Evolutionary conservation across 371 early-diverging fungal genomes (phyloP).

Genomic region (Aphelidium insulamus): DNA sequence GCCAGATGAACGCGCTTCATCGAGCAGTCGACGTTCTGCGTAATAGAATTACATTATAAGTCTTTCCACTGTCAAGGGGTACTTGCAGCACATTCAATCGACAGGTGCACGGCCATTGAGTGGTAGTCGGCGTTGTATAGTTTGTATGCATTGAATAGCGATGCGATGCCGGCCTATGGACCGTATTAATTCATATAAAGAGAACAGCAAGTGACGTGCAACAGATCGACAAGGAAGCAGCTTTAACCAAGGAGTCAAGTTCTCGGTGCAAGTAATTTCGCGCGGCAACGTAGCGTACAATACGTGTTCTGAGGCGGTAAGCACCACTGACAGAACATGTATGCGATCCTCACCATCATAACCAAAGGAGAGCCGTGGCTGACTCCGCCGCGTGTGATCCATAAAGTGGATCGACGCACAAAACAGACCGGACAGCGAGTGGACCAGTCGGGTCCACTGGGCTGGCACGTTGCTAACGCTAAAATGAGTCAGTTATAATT

Average conservation of each 20-base stretch:
- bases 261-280: conserved; percentile 90
- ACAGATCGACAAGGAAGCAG: conserved; percentile 77
- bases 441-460: conserved; percentile 72
- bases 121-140: conserved; percentile 73
- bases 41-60: no score
- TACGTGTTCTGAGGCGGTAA: background rate
- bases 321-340: background rate
- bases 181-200: background rate
- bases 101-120: conserved; percentile 46
- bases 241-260: conserved; percentile 90
- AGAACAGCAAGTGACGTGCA: conserved; percentile 1
- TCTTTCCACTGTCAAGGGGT: conserved; percentile 15
- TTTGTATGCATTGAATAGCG: conserved; percentile 61
- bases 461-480: no score
- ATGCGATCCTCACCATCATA: conserved; percentile 6
- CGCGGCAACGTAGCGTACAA: background rate
- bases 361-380: conserved; percentile 41
- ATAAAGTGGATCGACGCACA: conserved; percentile 89
- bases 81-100: conserved; percentile 16
- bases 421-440: conserved; percentile 73
- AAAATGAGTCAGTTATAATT: no score
- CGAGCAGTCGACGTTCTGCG: no score
- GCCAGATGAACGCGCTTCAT: no score
- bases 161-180: conserved; percentile 51
- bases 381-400: conserved; percentile 47